Base-by-base conservation (phyloP, 2,329 filamentous ascomycete genomes). In the Mollisiaceae sp. region DNA sequence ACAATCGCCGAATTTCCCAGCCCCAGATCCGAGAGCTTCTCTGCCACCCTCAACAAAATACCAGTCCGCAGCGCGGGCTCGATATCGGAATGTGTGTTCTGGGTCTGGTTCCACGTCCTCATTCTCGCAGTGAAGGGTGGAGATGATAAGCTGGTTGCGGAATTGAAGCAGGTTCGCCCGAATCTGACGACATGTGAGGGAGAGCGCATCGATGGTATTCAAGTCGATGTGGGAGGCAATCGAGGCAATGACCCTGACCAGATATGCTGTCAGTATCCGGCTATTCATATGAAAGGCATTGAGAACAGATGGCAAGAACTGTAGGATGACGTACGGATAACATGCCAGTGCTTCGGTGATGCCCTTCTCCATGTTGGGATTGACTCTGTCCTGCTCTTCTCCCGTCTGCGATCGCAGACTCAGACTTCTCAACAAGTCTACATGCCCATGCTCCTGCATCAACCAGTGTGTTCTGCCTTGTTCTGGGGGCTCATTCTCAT, bases 121-220 rank as follows among this genome's bases (percentile, higher is more conserved):
- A 76, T 93, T 92, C 67, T 83, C 83, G 81, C 94, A 97, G 68
- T 88, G 92, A 59, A 97, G 83, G 1, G 93, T 94, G 67, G 90
- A 88, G 43, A 82, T 83, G 60, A 95, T 82, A 20, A 97, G 85
- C 70, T 91, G 87, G 59, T 82, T 83, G 74, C 92, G 90, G 78
- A 92, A 94, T 72, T 93, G 91, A 52, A 96, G 81, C 27, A 98
- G 85, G 70, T 89, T 91, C 64, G 85, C 84, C 71, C 91, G 91
- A 69, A 97, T 87, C 74, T 91, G 89, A 60, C 90, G 91, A 77
- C 93, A 97, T 63, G 92, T 93, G 62, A 86, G 87, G 60, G 94
- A 91, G 22, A 98, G 86, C 69, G 90, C 89, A 77, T 97, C 90
- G 73, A 97, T 86, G 15, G 92, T 90, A 77, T 94, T 97, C 59